Base-by-base conservation (phyloP, 228 moss, liverwort and hornwort genomes). In the Sphagnum magellanicum region DNA sequence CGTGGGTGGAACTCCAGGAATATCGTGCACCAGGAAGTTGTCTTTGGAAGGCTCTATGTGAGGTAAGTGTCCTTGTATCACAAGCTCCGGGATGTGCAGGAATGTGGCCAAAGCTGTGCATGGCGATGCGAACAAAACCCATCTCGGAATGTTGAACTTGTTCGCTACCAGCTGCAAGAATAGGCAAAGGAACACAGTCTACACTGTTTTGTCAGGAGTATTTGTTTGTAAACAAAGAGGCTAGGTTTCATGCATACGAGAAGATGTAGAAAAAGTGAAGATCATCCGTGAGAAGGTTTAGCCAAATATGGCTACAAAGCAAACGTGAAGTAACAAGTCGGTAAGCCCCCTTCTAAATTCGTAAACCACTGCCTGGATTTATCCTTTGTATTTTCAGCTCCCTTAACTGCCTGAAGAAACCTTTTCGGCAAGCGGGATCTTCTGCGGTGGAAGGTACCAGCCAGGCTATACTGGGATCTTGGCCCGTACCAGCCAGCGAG, bases 91-190 rank as follows among this genome's bases (percentile, higher is more conserved):
- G 61, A 10, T 70, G 61, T 80, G 83, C 49, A 83, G 50, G 74
- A 72, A 64, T 5, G 52, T 15, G 4, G 83, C 66, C 46, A 75
- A 57, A 10, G 48, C 64, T 48, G 64, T 46, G 9, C 8, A 47
- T 64, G 64, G 64, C 14, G 64, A 64, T 49, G 77, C 72, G 52
- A 70, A 83, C 50, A 83, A 52, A 17, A 77, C 68, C 64, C 79
- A 79, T 50, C 73, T 74, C 5, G 79, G 79, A 12, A 83, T 83
- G 4, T 63, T 75, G 75, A 79, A 80, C 69, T 75, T 83, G 69
- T 83, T 75, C 12, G 83, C 83, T 15, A 77, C 70, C 60, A 6
- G 61, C 83, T 82, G 75, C 64, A 14, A 5, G 5, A 60, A 14
- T 14, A 57, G 8, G 10, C 4, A 57, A 32, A 32, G 32, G 32